Evolutionary conservation across 352 stramenopile genomes (phyloP).

Genomic region (Lagenidium sp.): DNA sequence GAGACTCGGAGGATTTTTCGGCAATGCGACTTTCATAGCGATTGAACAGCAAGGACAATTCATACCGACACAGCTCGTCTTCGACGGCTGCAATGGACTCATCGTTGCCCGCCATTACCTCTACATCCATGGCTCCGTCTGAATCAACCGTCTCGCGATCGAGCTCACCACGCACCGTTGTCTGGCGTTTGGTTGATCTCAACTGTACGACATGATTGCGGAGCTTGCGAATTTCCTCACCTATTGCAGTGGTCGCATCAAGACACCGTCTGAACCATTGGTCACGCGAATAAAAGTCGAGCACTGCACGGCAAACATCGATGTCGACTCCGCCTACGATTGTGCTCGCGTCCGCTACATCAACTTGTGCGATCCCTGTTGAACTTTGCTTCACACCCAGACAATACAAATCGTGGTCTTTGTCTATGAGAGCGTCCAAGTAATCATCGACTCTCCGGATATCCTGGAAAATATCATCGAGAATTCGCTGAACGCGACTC

Average conservation of each 20-base stretch:
- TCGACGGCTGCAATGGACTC: constrained; percentile 1
- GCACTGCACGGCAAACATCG: constrained; percentile 5
- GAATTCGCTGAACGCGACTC: constrained; percentile 11
- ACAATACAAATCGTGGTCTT: constrained; percentile 17
- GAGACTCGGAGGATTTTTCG: constrained; percentile 15
- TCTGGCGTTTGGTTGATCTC: background rate
- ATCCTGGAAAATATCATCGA: constrained; percentile 4
- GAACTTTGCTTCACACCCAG: too few relatives aligned
- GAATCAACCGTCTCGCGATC: background rate
- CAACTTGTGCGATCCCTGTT: too few relatives aligned
- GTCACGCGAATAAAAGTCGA: constrained; percentile 20
- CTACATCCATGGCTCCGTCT: background rate
- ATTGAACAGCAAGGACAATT: constrained; percentile 20
- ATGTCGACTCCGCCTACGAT: constrained; percentile 5
- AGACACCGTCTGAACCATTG: constrained; percentile 20
- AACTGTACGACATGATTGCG: constrained; percentile 10
- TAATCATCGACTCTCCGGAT: constrained; percentile 13
- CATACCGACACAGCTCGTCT: background rate
- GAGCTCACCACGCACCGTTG: background rate
- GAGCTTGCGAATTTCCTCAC: constrained; percentile 11
- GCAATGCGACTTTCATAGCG: constrained; percentile 24
- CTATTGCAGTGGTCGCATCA: constrained; percentile 14
- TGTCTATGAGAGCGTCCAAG: constrained; percentile 10
- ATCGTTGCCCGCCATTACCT: background rate
- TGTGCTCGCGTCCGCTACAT: background rate